Evolutionary conservation across 2,329 filamentous ascomycete species (phyloP).

Genomic region (Sarocladiaceae sp.): DNA sequence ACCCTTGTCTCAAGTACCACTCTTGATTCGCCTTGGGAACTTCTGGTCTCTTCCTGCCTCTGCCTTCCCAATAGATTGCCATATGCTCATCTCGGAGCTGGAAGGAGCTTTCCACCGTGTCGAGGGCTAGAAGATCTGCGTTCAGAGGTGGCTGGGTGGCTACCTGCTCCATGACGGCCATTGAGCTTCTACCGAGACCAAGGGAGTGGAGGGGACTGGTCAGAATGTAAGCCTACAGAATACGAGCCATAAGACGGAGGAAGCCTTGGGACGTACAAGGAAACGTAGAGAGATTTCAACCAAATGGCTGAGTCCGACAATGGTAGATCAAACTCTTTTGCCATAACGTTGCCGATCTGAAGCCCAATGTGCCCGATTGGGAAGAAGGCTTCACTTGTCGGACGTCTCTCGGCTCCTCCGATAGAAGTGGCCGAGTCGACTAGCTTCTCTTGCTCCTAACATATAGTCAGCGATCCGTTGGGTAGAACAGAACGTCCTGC

Average conservation of each 20-base stretch:
- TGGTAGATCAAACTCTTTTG: conserved; percentile 24
- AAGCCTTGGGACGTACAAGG: conserved; percentile 24
- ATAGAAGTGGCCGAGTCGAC: conserved; percentile 29
- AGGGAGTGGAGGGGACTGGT: conserved; percentile 27
- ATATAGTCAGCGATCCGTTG: not conserved
- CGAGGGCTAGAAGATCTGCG: conserved; percentile 29
- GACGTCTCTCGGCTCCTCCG: conserved; percentile 21
- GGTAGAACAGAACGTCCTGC: too few species aligned
- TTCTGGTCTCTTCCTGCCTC: conserved; percentile 20
- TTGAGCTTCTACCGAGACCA: conserved; percentile 31
- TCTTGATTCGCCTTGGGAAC: conserved; percentile 23
- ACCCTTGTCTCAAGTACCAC: conserved; percentile 26
- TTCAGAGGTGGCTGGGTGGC: conserved; percentile 26
- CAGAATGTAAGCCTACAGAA: too few species aligned
- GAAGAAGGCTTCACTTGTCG: conserved; percentile 25
- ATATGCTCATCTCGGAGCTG: conserved; percentile 21
- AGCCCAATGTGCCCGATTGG: conserved; percentile 39
- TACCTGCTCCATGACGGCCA: conserved; percentile 28
- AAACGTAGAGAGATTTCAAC: conserved; percentile 37
- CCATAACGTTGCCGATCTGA: conserved; percentile 25
- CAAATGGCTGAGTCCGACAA: conserved; percentile 27
- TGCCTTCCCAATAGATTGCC: conserved; percentile 21
- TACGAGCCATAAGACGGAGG: too few species aligned
- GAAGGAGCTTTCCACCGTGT: conserved; percentile 26
- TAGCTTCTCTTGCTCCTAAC: conserved; percentile 27